phyloP scores from a whole-genome alignment of 768 basidiomycete genomes.

The Glaciozyma antarctica region DNA sequence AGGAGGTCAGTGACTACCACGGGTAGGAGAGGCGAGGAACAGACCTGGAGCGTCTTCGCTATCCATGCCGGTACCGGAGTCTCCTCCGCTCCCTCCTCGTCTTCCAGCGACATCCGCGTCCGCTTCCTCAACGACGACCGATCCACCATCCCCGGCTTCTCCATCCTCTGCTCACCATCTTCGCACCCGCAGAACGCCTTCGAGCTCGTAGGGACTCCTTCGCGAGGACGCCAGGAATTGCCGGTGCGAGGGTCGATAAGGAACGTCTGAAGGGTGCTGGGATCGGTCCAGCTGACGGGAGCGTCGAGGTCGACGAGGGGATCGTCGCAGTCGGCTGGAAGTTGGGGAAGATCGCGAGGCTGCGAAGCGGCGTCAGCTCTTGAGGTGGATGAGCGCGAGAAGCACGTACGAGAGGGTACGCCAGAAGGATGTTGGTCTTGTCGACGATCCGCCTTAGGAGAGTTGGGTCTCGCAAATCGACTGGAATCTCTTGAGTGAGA shows the following conservation, averaged over 20 bases:
- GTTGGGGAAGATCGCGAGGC: background rate
- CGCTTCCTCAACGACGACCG: conserved; percentile 11
- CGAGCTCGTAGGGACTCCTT: background rate
- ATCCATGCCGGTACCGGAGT: conserved; percentile 55
- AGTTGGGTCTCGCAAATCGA: background rate
- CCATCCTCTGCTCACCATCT: background rate
- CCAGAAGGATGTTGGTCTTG: background rate
- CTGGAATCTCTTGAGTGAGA: background rate
- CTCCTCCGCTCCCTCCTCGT: conserved; percentile 9
- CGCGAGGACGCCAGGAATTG: conserved; percentile 47
- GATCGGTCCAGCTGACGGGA: conserved; percentile 50
- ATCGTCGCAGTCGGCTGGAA: background rate
- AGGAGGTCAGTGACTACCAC: background rate
- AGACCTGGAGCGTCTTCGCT: conserved; percentile 51
- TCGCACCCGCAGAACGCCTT: background rate
- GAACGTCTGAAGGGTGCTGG: conserved; percentile 52
- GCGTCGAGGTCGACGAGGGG: background rate
- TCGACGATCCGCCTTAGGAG: background rate
- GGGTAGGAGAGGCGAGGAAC: conserved; percentile 10
- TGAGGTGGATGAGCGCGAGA: no score
- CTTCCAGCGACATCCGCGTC: conserved; percentile 7
- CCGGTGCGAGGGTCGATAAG: conserved; percentile 61
- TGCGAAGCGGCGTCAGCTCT: background rate
- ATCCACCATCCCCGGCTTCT: background rate
- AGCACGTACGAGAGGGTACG: background rate